These are phyloP conservation scores for Mycosphaerella sp. DNA, from an alignment of 2,329 filamentous ascomycete species.

Conservation along the genomic window DNA sequence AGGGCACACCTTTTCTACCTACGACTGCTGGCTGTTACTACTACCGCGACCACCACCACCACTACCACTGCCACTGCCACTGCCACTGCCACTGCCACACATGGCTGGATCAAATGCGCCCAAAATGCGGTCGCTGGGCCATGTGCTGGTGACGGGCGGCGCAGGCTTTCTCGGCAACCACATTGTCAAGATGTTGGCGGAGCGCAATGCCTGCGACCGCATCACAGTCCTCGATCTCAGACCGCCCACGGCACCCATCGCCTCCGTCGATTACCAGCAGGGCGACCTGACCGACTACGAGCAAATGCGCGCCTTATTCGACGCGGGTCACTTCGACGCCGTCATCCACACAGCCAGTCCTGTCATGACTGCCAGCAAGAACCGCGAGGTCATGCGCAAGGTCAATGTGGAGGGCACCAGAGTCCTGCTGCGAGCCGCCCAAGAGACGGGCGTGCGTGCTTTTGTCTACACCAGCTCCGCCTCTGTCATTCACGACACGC, in stretches of 20 bases:
- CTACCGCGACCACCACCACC: neutral
- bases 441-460: conserved; percentile 45
- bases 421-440: conserved; percentile 42
- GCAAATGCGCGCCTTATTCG: conserved; percentile 39
- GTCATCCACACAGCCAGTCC: conserved; percentile 49
- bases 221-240: conserved; percentile 45
- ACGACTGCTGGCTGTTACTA: too few relatives aligned
- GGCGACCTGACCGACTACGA: conserved; percentile 45
- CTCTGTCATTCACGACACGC: conserved; percentile 43
- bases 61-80: neutral
- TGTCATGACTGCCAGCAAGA: conserved; percentile 33
- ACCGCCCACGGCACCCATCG: conserved; percentile 36
- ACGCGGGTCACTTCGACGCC: conserved; percentile 40
- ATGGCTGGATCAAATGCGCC: neutral
- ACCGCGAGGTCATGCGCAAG: conserved; percentile 41
- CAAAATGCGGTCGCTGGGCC: conserved; percentile 35
- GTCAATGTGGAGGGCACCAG: conserved; percentile 49
- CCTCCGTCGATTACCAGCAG: conserved; percentile 44
- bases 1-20: too few relatives aligned
- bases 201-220: conserved; percentile 37
- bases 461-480: conserved; percentile 50
- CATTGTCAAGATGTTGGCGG: conserved; percentile 44
- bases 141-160: conserved; percentile 46
- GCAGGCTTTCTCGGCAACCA: conserved; percentile 48
- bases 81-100: neutral